Conservation (phyloP, 164 flowering plant genomes). For the Stephania japonica region DNA sequence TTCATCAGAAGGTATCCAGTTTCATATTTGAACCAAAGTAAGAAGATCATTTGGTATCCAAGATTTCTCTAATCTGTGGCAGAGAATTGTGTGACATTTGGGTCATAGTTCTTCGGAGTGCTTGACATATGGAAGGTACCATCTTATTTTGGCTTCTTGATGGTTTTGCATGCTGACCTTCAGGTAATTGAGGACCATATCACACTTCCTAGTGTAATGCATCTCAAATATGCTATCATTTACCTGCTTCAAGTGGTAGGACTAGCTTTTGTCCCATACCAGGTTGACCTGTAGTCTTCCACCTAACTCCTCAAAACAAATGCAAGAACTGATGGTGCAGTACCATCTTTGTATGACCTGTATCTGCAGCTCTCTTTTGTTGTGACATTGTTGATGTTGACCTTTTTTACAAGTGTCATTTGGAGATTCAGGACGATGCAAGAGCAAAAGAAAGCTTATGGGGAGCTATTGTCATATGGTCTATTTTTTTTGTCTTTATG, state of each 20-base stretch:
- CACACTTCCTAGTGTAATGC: neutral
- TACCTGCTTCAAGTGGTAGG: neutral
- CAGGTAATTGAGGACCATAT: neutral
- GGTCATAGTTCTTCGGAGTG: neutral
- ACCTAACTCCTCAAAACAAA: neutral
- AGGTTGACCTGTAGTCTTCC: neutral
- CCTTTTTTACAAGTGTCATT: neutral
- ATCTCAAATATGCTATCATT: slow-evolving; percentile 3
- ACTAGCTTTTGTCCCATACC: neutral
- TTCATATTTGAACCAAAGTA: slow-evolving; percentile 1
- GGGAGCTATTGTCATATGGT: neutral
- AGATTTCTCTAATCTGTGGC: neutral
- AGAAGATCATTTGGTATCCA: neutral
- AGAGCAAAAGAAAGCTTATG: neutral
- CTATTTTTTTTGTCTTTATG: neutral
- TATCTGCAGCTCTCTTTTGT: neutral
- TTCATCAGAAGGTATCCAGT: slow-evolving; percentile 1
- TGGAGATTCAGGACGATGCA: neutral
- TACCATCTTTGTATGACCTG: neutral
- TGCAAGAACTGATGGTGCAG: neutral
- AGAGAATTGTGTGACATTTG: slow-evolving; percentile 1
- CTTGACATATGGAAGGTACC: slow-evolving; percentile 2
- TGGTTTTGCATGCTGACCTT: slow-evolving; percentile 1
- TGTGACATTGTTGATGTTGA: neutral
- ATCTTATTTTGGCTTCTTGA: slow-evolving; percentile 3